These are phyloP conservation scores for Botryosphaeria agaves DNA, from an alignment of 2,329 filamentous ascomycete species.

Conservation along the genomic window DNA sequence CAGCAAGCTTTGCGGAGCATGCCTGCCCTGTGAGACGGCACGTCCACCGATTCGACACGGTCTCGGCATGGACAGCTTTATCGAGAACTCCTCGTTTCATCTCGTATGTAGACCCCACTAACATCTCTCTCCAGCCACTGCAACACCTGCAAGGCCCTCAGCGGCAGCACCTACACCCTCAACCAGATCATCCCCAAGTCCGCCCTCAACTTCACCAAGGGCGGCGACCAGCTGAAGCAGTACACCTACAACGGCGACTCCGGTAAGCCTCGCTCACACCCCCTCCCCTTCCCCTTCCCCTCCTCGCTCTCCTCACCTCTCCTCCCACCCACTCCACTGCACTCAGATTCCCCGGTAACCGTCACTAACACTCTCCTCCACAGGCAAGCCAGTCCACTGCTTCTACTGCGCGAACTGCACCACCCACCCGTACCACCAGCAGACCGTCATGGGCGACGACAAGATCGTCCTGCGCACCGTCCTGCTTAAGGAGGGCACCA, in stretches of 20 bases:
- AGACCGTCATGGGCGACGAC: constrained; percentile 31
- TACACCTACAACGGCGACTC: constrained; percentile 41
- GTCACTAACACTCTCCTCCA: neutral
- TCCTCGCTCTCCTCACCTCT: neutral
- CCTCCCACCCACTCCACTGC: neutral
- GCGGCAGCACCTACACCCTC: constrained; percentile 32
- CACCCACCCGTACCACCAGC: constrained; percentile 37
- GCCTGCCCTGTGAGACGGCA: neutral
- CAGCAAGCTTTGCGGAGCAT: constrained; percentile 6
- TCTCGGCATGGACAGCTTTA: no score
- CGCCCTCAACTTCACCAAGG: constrained; percentile 34
- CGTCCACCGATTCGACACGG: no score
- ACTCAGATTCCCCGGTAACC: neutral
- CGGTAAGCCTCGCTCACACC: constrained; percentile 15
- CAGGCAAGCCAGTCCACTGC: constrained; percentile 37
- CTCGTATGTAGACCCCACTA: neutral
- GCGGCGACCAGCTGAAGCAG: constrained; percentile 24
- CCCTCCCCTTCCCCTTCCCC: neutral
- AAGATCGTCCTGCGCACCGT: constrained; percentile 35
- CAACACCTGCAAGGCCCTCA: constrained; percentile 37
- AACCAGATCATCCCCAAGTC: constrained; percentile 35
- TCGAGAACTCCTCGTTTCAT: no score
- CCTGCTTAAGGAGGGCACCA: constrained; percentile 25
- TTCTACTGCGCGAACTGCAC: constrained; percentile 42
- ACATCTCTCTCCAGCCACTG: constrained; percentile 29